Evolutionary conservation across 257 asterid genomes (phyloP), one percentile per base, ranked within the genome.

Genomic region (Thymus quinquecostatus): DNA sequence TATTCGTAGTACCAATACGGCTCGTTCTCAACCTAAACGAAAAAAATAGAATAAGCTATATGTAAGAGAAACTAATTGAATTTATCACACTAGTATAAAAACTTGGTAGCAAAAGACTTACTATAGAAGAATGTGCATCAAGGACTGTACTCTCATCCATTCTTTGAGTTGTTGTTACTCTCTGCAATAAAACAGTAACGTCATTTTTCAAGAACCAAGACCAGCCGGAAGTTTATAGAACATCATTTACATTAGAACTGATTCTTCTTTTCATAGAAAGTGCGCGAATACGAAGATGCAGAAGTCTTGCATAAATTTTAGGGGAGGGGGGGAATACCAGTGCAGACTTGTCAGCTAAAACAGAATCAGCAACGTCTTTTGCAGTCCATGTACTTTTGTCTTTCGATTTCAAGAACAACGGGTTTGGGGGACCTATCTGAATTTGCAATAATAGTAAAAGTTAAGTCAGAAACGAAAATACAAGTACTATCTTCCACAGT

Each of bases 401-500:
- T 79, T 83, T 74, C 8, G 99, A 82, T 86, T 86, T 91, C 83
- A 91, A 77, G 80, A 91, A 87, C 62, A 85, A 74, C 8, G 85
- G 45, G 83, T 94, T 94, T 63, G 97, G 98, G 58, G 97, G 99
- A 68, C 98, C 96, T 84, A 94, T 85, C 98, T 94, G 97, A 73
- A 88, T 59, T 70, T 38, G 54, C 34, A 38, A 7, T 38, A 38
- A 38, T 38, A 5, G 41, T 36, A 3, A 36, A 27, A 78, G 56
- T 79, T 74, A 63, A 76, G 69, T 70, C 71, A 27, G 53, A 56
- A 40, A 56, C 44, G 58, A 30, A 66, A 70, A 45, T 14, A 49
- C 3, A 62, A n/a, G 47, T 34, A 54, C 49, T 51, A 27, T 44
- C 43, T 32, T 47, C 45, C 53, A 32, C 45, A 43, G 75, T 45